Percentiles rank a stretch among this genome's conserved stretches.
Evolutionary conservation across 345 rosid genomes (phyloP).

Genomic region (Hibiscus tridactylites): DNA sequence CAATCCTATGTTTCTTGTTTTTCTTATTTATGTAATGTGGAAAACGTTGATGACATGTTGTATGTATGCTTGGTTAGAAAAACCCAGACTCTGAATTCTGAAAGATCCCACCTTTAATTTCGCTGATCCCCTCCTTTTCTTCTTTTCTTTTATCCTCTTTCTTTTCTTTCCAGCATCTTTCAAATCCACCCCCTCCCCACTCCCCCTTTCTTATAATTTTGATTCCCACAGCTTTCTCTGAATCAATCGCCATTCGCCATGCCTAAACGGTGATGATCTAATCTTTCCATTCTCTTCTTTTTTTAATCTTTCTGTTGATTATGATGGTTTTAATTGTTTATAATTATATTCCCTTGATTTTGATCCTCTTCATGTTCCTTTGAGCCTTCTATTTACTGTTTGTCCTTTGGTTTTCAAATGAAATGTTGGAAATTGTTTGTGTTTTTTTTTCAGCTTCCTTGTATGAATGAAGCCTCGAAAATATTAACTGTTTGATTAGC

Average conservation of each 20-base stretch:
- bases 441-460: background rate
- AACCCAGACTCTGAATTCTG: background rate
- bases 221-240: background rate
- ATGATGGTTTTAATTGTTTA: background rate
- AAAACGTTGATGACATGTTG: background rate
- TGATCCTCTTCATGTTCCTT: background rate
- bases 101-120: constrained; percentile 3
- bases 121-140: background rate
- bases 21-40: background rate
- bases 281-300: too few species aligned
- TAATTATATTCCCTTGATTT: background rate
- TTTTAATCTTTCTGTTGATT: background rate
- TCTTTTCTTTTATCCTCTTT: background rate
- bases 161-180: background rate
- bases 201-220: background rate
- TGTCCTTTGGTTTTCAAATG: background rate
- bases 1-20: background rate
- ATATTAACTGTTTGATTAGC: constrained; percentile 30
- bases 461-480: background rate
- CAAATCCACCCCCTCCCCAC: background rate
- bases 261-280: background rate
- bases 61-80: background rate
- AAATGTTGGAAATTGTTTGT: constrained; percentile 42
- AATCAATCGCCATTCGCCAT: background rate
- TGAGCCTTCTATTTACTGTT: background rate